Base-by-base conservation (phyloP, 2,329 filamentous ascomycete genomes). In the Periconia sp. region DNA sequence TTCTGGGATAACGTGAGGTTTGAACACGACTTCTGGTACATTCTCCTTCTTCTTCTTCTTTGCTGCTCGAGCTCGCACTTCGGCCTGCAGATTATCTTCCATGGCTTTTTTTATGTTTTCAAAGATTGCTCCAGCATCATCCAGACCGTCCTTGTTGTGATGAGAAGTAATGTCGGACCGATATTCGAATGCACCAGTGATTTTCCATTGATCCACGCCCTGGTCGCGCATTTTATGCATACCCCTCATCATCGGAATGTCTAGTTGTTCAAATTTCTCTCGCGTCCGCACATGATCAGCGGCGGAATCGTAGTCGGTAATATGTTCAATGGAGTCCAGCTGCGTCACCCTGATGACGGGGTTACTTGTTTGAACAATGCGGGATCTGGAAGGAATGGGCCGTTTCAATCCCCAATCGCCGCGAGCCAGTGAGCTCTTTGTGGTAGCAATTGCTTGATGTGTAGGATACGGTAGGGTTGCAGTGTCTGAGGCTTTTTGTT, bases 351-450 rank as follows among this genome's bases (percentile, higher is more conserved):
- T 85, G 50, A 96, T 83, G 47, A 90, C 80, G 10, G 92, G 90
- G n/a, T 86, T 87, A 43, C 75, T 78, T 7, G 85, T 86, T 50
- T 85, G 84, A 18, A 85, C 84, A 6, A 91, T 92, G 9, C 54
- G 61, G 2, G 88, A 86, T 71, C 88, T 88, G 9, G 88, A 76
- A 1, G 93, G 93, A 6, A 97, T 79, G 1, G 91, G 82, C 51
- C 93, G 82, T 78, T 97, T 97, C 64, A 97, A 79, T 14, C 93
- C 93, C 92, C 93, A 97, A 69, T 97, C 93, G 35, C 93, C 93
- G 67, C 85, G 85, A 41, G 81, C 78, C 20, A 91, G 82, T 8
- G 92, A 92, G 17, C 85, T 82, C 43, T 82, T 77, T 6, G 91
- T 88, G 0, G 91, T 92, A 14, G 88, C 87, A 69, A 97, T 89